A percentile compares a stretch with the other conserved stretches of the same genome.
Evolutionary conservation across 2,329 filamentous ascomycete species (phyloP).

Genomic region (Neofusicoccum ribis): DNA sequence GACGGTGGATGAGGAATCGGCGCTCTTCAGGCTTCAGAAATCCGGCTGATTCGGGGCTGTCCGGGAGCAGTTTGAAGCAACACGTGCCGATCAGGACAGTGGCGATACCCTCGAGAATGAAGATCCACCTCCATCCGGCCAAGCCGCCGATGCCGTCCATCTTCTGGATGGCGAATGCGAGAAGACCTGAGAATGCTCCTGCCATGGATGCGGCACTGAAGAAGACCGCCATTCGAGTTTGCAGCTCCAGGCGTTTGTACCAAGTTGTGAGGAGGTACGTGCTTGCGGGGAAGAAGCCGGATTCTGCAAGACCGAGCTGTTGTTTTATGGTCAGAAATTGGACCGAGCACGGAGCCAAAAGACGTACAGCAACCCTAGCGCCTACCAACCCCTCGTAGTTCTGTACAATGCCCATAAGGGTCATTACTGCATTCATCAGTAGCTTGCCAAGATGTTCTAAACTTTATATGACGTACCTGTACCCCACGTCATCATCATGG

Average conservation of each 20-base stretch:
- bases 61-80: conserved; percentile 57
- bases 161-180: conserved; percentile 57
- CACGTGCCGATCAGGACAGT: conserved; percentile 18
- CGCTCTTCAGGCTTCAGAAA: conserved; percentile 31
- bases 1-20: conserved; percentile 28
- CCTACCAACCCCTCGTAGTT: conserved; percentile 49
- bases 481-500: conserved; percentile 49
- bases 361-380: conserved; percentile 39
- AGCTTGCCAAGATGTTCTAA: neutral
- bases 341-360: no score
- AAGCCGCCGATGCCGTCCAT: conserved; percentile 54
- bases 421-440: conserved; percentile 34
- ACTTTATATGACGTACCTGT: conserved; percentile 20
- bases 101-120: conserved; percentile 24
- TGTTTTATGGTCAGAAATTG: neutral
- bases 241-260: conserved; percentile 53
- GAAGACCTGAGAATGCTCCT: conserved; percentile 58
- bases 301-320: conserved; percentile 35
- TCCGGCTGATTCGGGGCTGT: conserved; percentile 48
- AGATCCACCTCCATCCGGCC: conserved; percentile 31
- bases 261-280: conserved; percentile 60
- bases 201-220: conserved; percentile 55
- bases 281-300: conserved; percentile 28
- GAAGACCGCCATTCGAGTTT: conserved; percentile 58
- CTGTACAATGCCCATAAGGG: conserved; percentile 47